Evolutionary conservation across 345 rosid species (phyloP).

Genomic region (Gossypium australe): DNA sequence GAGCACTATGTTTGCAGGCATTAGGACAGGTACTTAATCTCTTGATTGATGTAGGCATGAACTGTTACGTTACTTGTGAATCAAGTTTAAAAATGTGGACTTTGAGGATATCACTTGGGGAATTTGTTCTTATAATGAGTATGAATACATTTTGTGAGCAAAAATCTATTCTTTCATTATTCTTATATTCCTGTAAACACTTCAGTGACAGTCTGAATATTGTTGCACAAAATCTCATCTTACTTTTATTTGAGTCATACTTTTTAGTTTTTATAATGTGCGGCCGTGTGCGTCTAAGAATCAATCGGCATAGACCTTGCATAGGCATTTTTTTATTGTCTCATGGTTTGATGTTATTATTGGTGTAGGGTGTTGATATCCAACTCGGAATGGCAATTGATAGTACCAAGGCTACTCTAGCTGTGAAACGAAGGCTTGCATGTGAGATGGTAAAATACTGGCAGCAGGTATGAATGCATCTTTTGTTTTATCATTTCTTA

Average conservation of each 20-base stretch:
- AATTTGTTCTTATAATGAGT: neutral
- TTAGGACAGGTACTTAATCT: conserved; percentile 72
- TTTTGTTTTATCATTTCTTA: neutral
- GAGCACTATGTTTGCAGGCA: conserved; percentile 91
- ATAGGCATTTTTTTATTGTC: neutral
- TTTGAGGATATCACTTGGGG: neutral
- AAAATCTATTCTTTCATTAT: neutral
- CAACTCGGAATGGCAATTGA: conserved; percentile 99
- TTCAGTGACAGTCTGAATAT: neutral
- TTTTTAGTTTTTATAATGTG: neutral
- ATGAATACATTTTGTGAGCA: neutral
- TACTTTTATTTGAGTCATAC: neutral
- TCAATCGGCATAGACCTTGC: neutral
- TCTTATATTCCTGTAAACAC: conserved; percentile 1
- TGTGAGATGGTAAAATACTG: conserved; percentile 99
- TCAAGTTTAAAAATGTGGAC: neutral
- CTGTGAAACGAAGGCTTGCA: conserved; percentile 97
- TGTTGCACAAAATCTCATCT: neutral
- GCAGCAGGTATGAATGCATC: conserved; percentile 73
- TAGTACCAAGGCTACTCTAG: conserved; percentile 96
- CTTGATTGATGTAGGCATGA: conserved; percentile 16
- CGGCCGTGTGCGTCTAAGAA: neutral
- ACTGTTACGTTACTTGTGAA: conserved; percentile 1
- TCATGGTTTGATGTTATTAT: conserved; percentile 12
- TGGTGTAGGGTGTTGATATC: conserved; percentile 80